Conservation (phyloP, 306 rosid genomes). For the Vigna radiata region DNA sequence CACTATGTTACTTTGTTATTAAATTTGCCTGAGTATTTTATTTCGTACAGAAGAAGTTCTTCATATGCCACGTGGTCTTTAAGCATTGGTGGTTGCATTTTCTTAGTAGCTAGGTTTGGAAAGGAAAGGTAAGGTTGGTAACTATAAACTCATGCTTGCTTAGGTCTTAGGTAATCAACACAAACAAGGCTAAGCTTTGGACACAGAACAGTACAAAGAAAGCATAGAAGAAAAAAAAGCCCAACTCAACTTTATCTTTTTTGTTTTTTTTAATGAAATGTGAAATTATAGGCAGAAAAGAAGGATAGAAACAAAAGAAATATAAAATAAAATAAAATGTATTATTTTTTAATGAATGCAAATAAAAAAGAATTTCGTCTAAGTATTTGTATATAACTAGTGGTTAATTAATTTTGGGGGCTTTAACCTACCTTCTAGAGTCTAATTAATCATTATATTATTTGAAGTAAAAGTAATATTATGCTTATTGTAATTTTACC, state of each 20-base stretch:
- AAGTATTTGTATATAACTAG: no score
- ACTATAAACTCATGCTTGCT: slow-evolving; percentile 39
- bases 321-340: no score
- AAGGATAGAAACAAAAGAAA: no score
- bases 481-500: slow-evolving; percentile 35
- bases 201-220: slow-evolving; percentile 27
- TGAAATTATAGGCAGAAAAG: no score
- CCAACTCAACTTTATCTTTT: background rate
- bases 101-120: slow-evolving; percentile 24
- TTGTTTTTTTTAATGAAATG: no score
- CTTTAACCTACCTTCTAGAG: background rate
- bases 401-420: background rate
- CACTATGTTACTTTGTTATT: no score
- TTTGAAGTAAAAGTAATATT: slow-evolving; percentile 44
- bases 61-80: background rate
- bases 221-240: slow-evolving; percentile 11
- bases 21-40: no score
- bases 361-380: no score
- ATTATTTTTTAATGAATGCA: no score
- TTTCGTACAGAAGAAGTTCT: background rate
- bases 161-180: slow-evolving; percentile 29
- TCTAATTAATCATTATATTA: slow-evolving; percentile 42
- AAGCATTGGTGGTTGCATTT: slow-evolving; percentile 7
- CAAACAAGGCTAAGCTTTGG: slow-evolving; percentile 3
- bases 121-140: slow-evolving; percentile 29